These are phyloP conservation scores for Podaxis sp. DNA, from an alignment of 768 basidiomycete species.

Conservation along the genomic window DNA sequence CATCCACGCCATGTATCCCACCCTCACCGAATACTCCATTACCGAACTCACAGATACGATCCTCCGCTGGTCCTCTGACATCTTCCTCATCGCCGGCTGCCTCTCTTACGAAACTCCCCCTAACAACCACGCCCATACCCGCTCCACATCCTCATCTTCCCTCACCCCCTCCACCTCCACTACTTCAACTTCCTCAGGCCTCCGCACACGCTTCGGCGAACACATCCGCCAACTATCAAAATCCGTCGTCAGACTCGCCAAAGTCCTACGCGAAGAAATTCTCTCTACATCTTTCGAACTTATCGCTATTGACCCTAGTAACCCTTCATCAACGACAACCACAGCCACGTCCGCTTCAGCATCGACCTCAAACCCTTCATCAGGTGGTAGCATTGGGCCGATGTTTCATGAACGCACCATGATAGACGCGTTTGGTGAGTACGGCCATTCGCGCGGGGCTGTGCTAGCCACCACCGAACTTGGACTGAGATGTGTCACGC, in stretches of 20 bases:
- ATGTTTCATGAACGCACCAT: conserved; percentile 40
- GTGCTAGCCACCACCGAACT: conserved; percentile 74
- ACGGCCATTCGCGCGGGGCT: conserved; percentile 45
- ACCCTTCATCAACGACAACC: conserved; percentile 24
- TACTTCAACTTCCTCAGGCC: conserved; percentile 27
- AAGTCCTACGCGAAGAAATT: conserved; percentile 69
- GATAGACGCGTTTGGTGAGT: conserved; percentile 65
- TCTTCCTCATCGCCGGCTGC: conserved; percentile 65
- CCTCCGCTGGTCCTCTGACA: conserved; percentile 68
- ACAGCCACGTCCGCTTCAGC: conserved; percentile 32
- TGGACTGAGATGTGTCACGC: conserved; percentile 64
- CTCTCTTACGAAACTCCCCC: conserved; percentile 36
- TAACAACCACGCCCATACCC: conserved; percentile 18
- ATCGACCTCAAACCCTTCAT: conserved; percentile 7
- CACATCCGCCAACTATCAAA: conserved; percentile 68
- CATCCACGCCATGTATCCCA: conserved; percentile 67
- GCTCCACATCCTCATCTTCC: conserved; percentile 23
- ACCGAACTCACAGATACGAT: conserved; percentile 75
- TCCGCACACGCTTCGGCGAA: conserved; percentile 20
- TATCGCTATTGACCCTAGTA: conserved; percentile 52
- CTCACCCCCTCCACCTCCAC: conserved; percentile 24
- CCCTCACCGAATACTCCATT: conserved; percentile 62
- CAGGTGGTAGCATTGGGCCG: conserved; percentile 23
- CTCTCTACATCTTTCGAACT: conserved; percentile 78
- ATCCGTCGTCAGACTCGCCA: conserved; percentile 61